These are phyloP conservation scores for Hirsutella thompsonii DNA, from an alignment of 2,329 filamentous ascomycete genomes.

Conservation along the genomic window DNA sequence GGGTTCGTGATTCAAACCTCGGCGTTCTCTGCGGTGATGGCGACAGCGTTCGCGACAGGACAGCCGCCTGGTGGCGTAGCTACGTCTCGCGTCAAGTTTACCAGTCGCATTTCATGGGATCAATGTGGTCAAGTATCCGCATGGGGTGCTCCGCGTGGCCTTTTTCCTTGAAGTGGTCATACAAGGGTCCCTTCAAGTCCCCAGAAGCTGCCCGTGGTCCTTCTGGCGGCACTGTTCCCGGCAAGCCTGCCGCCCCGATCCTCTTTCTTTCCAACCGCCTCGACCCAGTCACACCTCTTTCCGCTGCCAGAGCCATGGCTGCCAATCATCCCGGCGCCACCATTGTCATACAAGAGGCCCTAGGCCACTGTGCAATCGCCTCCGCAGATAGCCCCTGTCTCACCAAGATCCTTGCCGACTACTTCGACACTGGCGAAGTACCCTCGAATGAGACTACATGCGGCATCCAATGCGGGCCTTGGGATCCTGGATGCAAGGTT, in stretches of 20 bases:
- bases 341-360: constrained; percentile 16
- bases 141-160: constrained; percentile 25
- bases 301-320: constrained; percentile 19
- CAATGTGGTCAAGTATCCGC: constrained; percentile 21
- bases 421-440: constrained; percentile 16
- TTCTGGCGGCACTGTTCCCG: constrained; percentile 5
- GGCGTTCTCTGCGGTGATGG: constrained; percentile 24
- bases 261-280: constrained; percentile 28
- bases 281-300: constrained; percentile 33
- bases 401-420: constrained; percentile 9
- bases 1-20: background rate
- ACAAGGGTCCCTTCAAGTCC: constrained; percentile 20
- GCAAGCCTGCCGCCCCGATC: constrained; percentile 25
- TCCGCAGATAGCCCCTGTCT: constrained; percentile 9
- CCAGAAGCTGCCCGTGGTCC: constrained; percentile 11
- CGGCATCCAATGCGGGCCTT: constrained; percentile 7
- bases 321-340: constrained; percentile 13
- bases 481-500: constrained; percentile 2
- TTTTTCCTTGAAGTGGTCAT: constrained; percentile 25
- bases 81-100: constrained; percentile 15
- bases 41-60: constrained; percentile 9
- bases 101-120: constrained; percentile 18
- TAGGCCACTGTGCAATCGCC: constrained; percentile 14
- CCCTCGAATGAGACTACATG: constrained; percentile 9
- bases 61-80: constrained; percentile 12